Evolutionary conservation across 257 asterid genomes (phyloP), one percentile per base, ranked within the genome.

Genomic region (Eucommia ulmoides): DNA sequence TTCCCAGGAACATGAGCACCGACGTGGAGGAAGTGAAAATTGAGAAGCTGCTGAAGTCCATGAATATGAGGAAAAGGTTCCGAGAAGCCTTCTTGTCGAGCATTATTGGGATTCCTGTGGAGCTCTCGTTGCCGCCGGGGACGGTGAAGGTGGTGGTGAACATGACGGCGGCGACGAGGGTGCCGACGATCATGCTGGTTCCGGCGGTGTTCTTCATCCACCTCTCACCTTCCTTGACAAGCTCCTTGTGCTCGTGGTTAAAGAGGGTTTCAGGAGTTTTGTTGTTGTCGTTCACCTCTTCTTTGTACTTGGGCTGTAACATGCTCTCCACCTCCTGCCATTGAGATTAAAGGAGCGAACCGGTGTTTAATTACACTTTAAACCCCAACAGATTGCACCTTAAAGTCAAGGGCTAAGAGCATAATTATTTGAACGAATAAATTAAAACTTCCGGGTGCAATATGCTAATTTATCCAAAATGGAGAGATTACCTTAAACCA

Each of bases 201-300:
- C 67, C 51, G 18, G 70, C 60, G 0, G 77, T 71, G 45, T 56
- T 67, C 48, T 71, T 71, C 73, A 66, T 62, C 73, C 77, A 71
- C 49, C 52, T 49, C 26, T 71, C 70, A 18, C 73, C 77, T 22
- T 21, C 58, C 46, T 57, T 51, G 10, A 55, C 54, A 44, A 68
- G 41, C 16, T 20, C 21, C 47, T 61, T 53, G 66, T 72, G 79
- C 41, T 67, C 53, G 38, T 52, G 41, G 1, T 61, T 44, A 63
- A 72, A 72, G 26, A 72, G 7, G 42, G 45, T 49, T 24, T 53
- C 44, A 9, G 75, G 72, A 1, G 56, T 64, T n/a, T n/a, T n/a
- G n/a, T 53, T 19, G 33, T 20, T 64, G 64, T 0, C 41, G 54
- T 12, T 35, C 45, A 22, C 63, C 59, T 29, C 53, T 66, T 71